phyloP scores from a whole-genome alignment of 2,329 filamentous ascomycete genomes.

The Aspergillus aculeatus region DNA sequence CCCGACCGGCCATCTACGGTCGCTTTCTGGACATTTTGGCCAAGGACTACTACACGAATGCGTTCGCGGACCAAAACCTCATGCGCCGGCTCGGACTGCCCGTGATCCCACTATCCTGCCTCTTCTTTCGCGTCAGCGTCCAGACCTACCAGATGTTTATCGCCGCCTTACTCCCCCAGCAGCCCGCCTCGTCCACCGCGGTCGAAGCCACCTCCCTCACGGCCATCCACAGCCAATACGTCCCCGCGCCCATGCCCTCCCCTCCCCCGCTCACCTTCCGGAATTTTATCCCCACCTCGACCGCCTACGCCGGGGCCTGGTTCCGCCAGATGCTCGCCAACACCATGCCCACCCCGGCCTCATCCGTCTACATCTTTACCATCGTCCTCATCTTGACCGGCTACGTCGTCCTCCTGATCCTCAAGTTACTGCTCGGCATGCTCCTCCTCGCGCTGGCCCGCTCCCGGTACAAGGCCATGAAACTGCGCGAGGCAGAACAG shows the following conservation, averaged over 20 bases:
- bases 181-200: conserved; percentile 50
- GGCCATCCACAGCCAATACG: conserved; percentile 49
- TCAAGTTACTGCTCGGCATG: conserved; percentile 89
- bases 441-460: conserved; percentile 75
- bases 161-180: conserved; percentile 77
- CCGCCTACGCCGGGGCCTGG: conserved; percentile 37
- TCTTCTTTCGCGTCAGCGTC: conserved; percentile 90
- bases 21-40: conserved; percentile 90
- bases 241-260: conserved; percentile 63
- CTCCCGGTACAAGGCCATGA: conserved; percentile 78
- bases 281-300: conserved; percentile 58
- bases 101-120: conserved; percentile 84
- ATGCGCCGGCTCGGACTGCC: conserved; percentile 87
- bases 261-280: conserved; percentile 60
- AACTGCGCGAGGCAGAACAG: conserved; percentile 56
- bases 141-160: conserved; percentile 99
- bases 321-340: conserved; percentile 43
- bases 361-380: conserved; percentile 55
- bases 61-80: conserved; percentile 85
- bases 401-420: conserved; percentile 79
- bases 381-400: conserved; percentile 78
- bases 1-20: conserved; percentile 83
- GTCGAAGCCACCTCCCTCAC: conserved; percentile 40
- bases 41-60: conserved; percentile 97
- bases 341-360: conserved; percentile 42